These are phyloP conservation scores for Tolypocladium ophioglossoides DNA, from an alignment of 2,329 filamentous ascomycete genomes.

Conservation along the genomic window DNA sequence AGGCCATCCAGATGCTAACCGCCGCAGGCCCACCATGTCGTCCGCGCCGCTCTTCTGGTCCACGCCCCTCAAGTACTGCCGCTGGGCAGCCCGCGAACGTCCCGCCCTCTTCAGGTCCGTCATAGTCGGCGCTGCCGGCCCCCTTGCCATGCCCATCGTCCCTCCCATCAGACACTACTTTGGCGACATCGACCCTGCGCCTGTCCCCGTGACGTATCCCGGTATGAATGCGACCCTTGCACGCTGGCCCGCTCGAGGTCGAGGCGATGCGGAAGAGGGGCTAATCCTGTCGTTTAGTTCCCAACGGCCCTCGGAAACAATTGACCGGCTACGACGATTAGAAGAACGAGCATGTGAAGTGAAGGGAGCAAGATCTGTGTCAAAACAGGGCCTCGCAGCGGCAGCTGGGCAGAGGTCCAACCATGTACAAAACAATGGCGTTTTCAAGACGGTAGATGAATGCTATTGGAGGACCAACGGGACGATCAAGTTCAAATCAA, in stretches of 20 bases:
- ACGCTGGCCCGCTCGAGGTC: not conserved
- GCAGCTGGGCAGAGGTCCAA: not conserved
- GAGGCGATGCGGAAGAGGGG: not conserved
- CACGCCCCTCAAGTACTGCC: slow-evolving; percentile 71
- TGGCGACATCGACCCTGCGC: slow-evolving; percentile 62
- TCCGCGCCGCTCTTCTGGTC: slow-evolving; percentile 68
- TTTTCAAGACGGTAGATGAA: slow-evolving; percentile 1
- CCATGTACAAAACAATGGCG: slow-evolving; percentile 6
- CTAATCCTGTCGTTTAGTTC: slow-evolving; percentile 31
- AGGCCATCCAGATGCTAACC: not conserved
- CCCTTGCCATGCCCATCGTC: slow-evolving; percentile 56
- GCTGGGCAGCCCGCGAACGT: slow-evolving; percentile 79
- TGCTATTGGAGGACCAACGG: not conserved
- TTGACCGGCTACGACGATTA: slow-evolving; percentile 50
- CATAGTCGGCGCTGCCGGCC: slow-evolving; percentile 62
- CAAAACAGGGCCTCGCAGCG: not conserved
- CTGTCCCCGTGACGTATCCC: slow-evolving; percentile 84
- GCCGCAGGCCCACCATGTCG: slow-evolving; percentile 40
- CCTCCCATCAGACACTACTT: slow-evolving; percentile 63
- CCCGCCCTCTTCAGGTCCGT: slow-evolving; percentile 88
- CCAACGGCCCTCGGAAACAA: slow-evolving; percentile 46
- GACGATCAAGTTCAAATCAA: not conserved
- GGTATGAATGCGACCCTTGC: slow-evolving; percentile 47
- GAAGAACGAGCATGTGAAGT: slow-evolving; percentile 12
- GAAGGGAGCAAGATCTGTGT: not conserved